A percentile compares a stretch with the other conserved stretches of the same genome.
phyloP scores from a whole-genome alignment of 495 filamentous ascomycete genomes.

The Cairneyella variabilis region DNA sequence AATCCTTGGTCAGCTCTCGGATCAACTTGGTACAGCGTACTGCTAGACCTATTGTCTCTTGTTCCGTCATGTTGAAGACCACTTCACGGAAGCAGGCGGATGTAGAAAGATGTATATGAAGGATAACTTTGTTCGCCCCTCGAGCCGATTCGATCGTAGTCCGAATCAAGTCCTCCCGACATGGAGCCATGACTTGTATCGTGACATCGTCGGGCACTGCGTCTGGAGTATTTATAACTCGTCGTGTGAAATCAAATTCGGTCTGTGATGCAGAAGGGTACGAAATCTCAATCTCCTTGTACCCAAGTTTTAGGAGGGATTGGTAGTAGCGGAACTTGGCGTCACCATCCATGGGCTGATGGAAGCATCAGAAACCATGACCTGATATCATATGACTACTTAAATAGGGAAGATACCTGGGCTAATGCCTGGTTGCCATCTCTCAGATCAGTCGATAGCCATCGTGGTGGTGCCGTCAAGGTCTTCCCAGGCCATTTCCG shows the following conservation, averaged over 20 bases:
- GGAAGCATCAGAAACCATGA: too few species aligned
- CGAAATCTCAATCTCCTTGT: conserved; percentile 95
- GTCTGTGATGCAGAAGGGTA: conserved; percentile 89
- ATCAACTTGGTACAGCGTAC: conserved; percentile 80
- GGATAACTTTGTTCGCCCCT: conserved; percentile 87
- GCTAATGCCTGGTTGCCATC: conserved; percentile 84
- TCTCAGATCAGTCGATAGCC: conserved; percentile 77
- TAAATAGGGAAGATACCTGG: too few species aligned
- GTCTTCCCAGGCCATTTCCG: conserved; percentile 85
- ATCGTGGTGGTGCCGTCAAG: conserved; percentile 71
- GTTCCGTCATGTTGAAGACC: conserved; percentile 78
- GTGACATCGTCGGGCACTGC: conserved; percentile 88
- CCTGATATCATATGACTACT: conserved; percentile 76
- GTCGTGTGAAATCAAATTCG: conserved; percentile 89
- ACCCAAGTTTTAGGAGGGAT: conserved; percentile 86
- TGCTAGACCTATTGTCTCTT: conserved; percentile 75
- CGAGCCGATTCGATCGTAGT: conserved; percentile 82
- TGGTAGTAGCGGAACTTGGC: conserved; percentile 50
- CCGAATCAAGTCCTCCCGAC: conserved; percentile 83
- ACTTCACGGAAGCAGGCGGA: conserved; percentile 85
- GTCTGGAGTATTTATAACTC: conserved; percentile 78
- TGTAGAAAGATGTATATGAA: conserved; percentile 93
- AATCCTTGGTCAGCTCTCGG: conserved; percentile 86
- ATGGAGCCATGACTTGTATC: conserved; percentile 89
- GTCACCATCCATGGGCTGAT: conserved; percentile 56